phyloP scores from a whole-genome alignment of 140 eudicot species.

The Ambrosia hybrid region DNA sequence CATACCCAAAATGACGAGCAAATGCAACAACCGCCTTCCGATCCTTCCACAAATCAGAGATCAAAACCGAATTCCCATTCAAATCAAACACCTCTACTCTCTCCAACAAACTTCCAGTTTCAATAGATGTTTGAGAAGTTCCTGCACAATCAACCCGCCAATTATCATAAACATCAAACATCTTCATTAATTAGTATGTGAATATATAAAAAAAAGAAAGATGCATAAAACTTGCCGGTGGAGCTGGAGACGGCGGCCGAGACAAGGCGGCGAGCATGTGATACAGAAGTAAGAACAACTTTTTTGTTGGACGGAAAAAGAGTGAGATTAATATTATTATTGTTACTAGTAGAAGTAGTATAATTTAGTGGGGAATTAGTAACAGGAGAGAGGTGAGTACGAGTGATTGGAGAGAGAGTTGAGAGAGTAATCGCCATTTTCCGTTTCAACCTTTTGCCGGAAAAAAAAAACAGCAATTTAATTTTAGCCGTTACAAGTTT shows the following conservation, averaged over 20 bases:
- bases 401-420: conserved; percentile 32
- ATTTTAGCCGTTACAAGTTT: conserved; percentile 17
- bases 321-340: conserved; percentile 13
- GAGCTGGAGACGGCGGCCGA: conserved; percentile 57
- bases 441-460: conserved; percentile 17
- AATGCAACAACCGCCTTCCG: conserved; percentile 97
- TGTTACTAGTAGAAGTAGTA: not conserved
- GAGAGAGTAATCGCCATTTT: conserved; percentile 49
- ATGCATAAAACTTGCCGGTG: conserved; percentile 47
- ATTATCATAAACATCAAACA: not conserved
- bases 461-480: conserved; percentile 1
- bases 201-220: not conserved
- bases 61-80: conserved; percentile 62
- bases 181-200: not conserved
- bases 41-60: conserved; percentile 91
- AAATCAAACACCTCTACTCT: conserved; percentile 65
- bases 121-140: conserved; percentile 42
- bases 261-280: conserved; percentile 27
- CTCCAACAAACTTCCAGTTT: conserved; percentile 45
- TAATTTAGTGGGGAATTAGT: not conserved
- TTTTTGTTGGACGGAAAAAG: conserved; percentile 12
- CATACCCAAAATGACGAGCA: conserved; percentile 98
- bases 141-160: conserved; percentile 34
- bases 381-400: conserved; percentile 17
- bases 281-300: conserved; percentile 17